Evolutionary conservation across 306 rosid species (phyloP), one percentile per base, ranked within the genome.

Genomic region (Prosopis cineraria): DNA sequence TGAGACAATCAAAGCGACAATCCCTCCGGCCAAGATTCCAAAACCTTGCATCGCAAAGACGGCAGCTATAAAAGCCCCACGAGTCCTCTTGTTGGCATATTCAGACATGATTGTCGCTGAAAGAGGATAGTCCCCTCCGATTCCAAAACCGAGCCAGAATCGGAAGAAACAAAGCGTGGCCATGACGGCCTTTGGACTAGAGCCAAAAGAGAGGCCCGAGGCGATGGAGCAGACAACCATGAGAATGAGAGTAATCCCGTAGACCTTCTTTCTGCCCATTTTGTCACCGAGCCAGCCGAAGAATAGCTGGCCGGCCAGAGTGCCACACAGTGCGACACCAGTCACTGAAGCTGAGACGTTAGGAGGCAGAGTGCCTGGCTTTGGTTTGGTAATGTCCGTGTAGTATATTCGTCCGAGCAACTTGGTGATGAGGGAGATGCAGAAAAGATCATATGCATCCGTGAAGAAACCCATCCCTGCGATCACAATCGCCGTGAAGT

Each of bases 251-350:
- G 97, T 94, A 16, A 94, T 0, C 0, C 98, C 97, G 45, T 94
- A 94, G 17, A 94, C 96, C 60, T 14, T 86, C 37, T 94, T 94
- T 16, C 98, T 83, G 3, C 98, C 98, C 76, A 92, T 0, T 70
- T 92, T 94, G 87, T 94, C 98, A 3, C 98, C 96, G 0, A 94
- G 94, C 98, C 98, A 94, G 5, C 98, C 98, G n/a, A 94, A 94
- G 80, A 94, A 94, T 59, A 94, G 91, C 56, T 94, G 98, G 24
- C 98, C 97, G 0, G 89, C 73, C 16, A 94, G 68, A 14, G 98
- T 94, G 2, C 98, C 98, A 6, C 82, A 75, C 0, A 94, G 87
- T 1, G 98, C 97, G 6, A 94, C 98, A 22, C 94, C 98, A 3
- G 84, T 90, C 6, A 92, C 98, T 0, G 96, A 88, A 3, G 96